A percentile compares a stretch with the other conserved stretches of the same genome.
Evolutionary conservation across 805 yeast species (phyloP).

Genomic region (Priceomyces castillae): DNA sequence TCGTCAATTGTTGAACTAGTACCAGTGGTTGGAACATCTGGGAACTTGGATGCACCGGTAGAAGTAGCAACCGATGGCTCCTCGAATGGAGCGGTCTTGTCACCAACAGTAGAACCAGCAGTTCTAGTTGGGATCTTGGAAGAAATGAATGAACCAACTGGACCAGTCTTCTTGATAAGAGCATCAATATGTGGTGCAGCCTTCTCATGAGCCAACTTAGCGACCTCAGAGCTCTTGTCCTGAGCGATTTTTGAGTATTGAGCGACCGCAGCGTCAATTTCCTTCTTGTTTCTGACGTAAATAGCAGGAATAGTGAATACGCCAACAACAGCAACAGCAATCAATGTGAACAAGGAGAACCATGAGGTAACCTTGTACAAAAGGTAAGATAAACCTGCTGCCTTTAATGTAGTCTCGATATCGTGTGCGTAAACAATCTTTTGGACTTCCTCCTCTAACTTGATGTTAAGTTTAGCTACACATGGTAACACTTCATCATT

Average conservation of each 20-base stretch:
- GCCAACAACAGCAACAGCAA: conserved; percentile 53
- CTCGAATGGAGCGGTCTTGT: conserved; percentile 16
- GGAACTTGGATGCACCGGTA: conserved; percentile 39
- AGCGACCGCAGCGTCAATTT: conserved; percentile 66
- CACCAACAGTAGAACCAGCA: conserved; percentile 65
- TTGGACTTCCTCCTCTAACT: conserved; percentile 52
- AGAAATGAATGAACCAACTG: conserved; percentile 59
- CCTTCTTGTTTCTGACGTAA: conserved; percentile 70
- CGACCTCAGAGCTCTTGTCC: conserved; percentile 47
- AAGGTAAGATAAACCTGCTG: conserved; percentile 64
- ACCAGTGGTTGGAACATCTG: conserved; percentile 34
- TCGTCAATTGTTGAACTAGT: conserved; percentile 23
- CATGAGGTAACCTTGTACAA: conserved; percentile 70
- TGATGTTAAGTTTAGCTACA: conserved; percentile 45
- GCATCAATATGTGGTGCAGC: conserved; percentile 58
- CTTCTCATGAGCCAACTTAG: conserved; percentile 36
- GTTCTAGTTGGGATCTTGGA: conserved; percentile 64
- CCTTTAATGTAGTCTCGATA: conserved; percentile 68
- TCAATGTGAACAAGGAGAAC: conserved; percentile 69
- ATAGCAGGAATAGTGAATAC: conserved; percentile 75
- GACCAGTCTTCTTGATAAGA: conserved; percentile 60
- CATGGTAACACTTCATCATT: conserved; percentile 40
- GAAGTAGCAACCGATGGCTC: conserved; percentile 25
- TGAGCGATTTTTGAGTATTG: conserved; percentile 44
- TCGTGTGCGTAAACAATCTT: conserved; percentile 64